Percentiles rank a stretch among this genome's conserved stretches.
phyloP scores from a whole-genome alignment of 2,329 filamentous ascomycete species.

The Colletotrichum sp. region DNA sequence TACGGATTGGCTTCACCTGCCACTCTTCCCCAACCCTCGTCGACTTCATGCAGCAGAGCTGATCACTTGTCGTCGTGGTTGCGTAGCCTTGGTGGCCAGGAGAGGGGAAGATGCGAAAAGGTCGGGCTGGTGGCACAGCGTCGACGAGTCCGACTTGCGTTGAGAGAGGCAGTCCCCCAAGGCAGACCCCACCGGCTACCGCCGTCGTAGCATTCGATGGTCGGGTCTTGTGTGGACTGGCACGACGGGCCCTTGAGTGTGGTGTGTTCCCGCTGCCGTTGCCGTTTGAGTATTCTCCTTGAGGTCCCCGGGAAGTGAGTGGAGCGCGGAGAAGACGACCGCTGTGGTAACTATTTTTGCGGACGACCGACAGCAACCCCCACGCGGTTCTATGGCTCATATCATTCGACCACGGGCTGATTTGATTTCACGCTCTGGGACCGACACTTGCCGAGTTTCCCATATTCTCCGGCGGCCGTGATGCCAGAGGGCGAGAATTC shows the following conservation, averaged over 20 bases:
- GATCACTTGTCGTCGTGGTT: constrained; percentile 6
- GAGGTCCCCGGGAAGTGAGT: background rate
- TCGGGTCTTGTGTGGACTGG: background rate
- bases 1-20: background rate
- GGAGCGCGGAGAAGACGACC: constrained; percentile 12
- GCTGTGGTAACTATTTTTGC: constrained; percentile 9
- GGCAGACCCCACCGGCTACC: background rate
- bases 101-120: background rate
- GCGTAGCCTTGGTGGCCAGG: background rate
- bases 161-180: background rate
- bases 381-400: constrained; percentile 12
- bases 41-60: background rate
- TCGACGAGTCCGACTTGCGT: background rate
- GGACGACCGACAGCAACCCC: constrained; percentile 1
- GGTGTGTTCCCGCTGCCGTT: background rate
- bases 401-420: constrained; percentile 8
- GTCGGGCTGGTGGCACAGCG: background rate
- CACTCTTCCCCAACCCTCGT: constrained; percentile 6
- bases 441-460: background rate
- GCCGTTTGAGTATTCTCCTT: background rate
- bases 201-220: constrained; percentile 12
- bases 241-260: background rate
- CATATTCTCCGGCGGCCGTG: background rate
- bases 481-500: background rate
- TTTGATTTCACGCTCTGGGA: background rate